phyloP scores from a whole-genome alignment of 352 stramenopile species.

The Halophytophthora batemanensis region DNA sequence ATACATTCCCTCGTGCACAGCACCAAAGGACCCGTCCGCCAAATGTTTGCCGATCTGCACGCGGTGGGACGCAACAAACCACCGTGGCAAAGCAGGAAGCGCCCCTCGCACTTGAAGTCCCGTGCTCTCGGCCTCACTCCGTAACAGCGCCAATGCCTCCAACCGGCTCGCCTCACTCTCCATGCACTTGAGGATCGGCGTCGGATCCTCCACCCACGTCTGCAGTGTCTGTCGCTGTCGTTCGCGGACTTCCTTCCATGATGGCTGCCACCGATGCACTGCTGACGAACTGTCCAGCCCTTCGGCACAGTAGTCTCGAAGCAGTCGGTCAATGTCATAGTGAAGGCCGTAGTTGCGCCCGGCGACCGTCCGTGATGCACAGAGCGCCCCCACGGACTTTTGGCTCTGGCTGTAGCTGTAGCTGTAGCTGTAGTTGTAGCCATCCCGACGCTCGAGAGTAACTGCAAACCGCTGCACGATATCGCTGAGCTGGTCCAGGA shows the following conservation, averaged over 20 bases:
- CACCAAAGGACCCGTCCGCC: no score
- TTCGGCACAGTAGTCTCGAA: constrained; percentile 3
- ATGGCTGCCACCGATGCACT: no score
- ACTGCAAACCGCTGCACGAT: constrained; percentile 13
- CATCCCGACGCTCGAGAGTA: constrained; percentile 7
- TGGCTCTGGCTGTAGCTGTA: no score
- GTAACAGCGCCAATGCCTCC: constrained; percentile 8
- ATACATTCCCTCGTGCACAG: no score
- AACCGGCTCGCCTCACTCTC: constrained; percentile 8
- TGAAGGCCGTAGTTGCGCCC: constrained; percentile 20
- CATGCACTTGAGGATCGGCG: constrained; percentile 4
- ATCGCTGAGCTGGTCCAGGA: constrained; percentile 14
- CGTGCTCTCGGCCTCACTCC: constrained; percentile 3
- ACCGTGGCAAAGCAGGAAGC: constrained; percentile 4
- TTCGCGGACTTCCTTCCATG: constrained; percentile 1
- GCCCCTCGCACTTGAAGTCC: not conserved
- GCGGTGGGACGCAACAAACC: constrained; percentile 20
- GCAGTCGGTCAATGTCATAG: constrained; percentile 13
- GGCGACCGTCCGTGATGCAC: constrained; percentile 10
- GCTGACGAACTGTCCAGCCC: constrained; percentile 3
- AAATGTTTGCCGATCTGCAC: no score
- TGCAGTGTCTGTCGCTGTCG: not conserved
- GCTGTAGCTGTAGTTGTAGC: not conserved
- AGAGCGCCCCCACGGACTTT: constrained; percentile 6
- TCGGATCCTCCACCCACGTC: constrained; percentile 6